These are phyloP conservation scores for Monilinia laxa DNA, from an alignment of 2,329 filamentous ascomycete species.

Conservation along the genomic window DNA sequence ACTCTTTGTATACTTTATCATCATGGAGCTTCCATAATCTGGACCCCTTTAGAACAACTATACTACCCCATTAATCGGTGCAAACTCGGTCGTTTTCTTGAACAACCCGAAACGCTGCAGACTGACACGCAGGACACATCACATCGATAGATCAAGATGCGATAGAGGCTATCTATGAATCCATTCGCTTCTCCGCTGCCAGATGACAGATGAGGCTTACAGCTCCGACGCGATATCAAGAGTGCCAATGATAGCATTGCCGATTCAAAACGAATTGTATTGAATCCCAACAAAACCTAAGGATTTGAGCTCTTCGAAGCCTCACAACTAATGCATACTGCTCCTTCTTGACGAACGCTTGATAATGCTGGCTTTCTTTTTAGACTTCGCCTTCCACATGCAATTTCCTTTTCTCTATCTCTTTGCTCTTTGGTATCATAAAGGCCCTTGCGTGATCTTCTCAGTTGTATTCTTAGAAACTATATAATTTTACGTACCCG, in stretches of 20 bases:
- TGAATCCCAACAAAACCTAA: neutral
- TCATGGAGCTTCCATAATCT: constrained; percentile 16
- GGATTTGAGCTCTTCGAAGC: neutral
- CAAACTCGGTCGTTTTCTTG: constrained; percentile 11
- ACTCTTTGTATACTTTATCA: neutral
- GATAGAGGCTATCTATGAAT: neutral
- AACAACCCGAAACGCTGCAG: neutral
- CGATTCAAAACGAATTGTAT: neutral
- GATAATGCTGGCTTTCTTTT: neutral
- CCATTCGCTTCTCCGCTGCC: constrained; percentile 3
- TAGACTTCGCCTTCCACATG: neutral
- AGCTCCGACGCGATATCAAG: neutral
- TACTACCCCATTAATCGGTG: constrained; percentile 10
- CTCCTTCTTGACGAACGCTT: neutral
- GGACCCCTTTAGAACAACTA: constrained; percentile 14
- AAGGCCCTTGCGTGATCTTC: constrained; percentile 10
- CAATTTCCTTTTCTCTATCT: neutral
- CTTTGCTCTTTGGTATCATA: constrained; percentile 6
- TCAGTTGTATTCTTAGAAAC: constrained; percentile 13
- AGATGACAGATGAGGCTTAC: constrained; percentile 12
- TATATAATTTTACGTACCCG: neutral
- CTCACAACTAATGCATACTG: neutral
- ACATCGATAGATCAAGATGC: constrained; percentile 7
- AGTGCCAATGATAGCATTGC: neutral
- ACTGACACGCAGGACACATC: constrained; percentile 19